Percentiles rank a stretch among this genome's conserved stretches.
Conservation (phyloP, 2,329 filamentous ascomycete genomes). For the Pseudofabraea citricarpa region DNA sequence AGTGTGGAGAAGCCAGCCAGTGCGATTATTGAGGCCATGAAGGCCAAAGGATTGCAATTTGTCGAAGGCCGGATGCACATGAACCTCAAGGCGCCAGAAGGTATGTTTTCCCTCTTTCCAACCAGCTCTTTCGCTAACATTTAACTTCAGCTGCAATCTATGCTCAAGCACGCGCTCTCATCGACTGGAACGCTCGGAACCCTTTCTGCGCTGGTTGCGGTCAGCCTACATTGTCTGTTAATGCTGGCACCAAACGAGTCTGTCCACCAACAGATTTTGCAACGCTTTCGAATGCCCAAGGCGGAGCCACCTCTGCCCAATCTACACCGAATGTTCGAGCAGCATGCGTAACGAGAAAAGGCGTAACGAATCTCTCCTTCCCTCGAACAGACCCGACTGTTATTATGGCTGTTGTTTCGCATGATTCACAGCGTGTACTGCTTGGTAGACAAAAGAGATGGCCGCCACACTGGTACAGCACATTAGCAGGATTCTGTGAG, state of each 20-base stretch:
- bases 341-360: constrained; percentile 75
- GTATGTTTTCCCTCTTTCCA: constrained; percentile 24
- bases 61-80: constrained; percentile 57
- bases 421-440: constrained; percentile 62
- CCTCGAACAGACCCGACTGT: constrained; percentile 82
- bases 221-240: constrained; percentile 70
- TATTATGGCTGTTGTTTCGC: constrained; percentile 87
- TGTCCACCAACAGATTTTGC: constrained; percentile 68
- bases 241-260: constrained; percentile 75
- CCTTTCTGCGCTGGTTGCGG: constrained; percentile 90
- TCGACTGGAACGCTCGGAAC: constrained; percentile 94
- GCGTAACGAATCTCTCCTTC: constrained; percentile 86
- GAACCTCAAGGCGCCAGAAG: constrained; percentile 41
- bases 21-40: constrained; percentile 51
- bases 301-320: constrained; percentile 33
- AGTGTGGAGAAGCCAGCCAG: constrained; percentile 57
- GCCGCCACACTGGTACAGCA: constrained; percentile 82
- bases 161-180: constrained; percentile 78
- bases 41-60: constrained; percentile 60
- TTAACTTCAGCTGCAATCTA: constrained; percentile 70
- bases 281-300: constrained; percentile 27
- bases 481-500: constrained; percentile 82
- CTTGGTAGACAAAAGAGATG: constrained; percentile 82
- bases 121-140: not conserved
- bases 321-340: constrained; percentile 47